Evolutionary conservation across 2,329 filamentous ascomycete genomes (phyloP), one percentile per base, ranked within the genome.

Genomic region (Alternaria ethzedia): DNA sequence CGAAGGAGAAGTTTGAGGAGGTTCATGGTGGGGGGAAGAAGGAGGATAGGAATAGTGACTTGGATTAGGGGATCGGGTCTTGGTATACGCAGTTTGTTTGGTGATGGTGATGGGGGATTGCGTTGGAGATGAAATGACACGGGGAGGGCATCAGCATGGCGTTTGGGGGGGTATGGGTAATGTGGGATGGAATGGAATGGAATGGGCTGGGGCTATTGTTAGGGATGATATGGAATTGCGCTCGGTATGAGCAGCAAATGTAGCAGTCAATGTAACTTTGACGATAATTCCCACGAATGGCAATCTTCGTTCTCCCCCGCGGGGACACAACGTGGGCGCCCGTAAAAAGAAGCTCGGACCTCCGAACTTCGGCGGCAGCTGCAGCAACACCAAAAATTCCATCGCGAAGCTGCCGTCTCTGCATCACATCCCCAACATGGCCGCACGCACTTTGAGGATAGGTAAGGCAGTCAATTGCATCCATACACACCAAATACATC

Each of bases 401-500:
- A 23, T 28, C 50, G 44, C 47, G 32, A 30, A 50, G n/a, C 63
- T 55, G 54, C 25, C 26, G 8, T 21, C 21, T 23, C 58, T 21
- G 41, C 63, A 64, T 28, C 51, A 68, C 64, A 71, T 59, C 62
- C 58, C 49, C 63, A 70, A 55, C 63, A 76, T 76, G 74, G 74
- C 74, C 54, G 72, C 72, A 61, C 74, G 74, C 59, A 76, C 74
- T 15, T 65, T 76, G 32, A 70, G 74, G 67, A 76, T 76, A 65
- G 74, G 73, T 75, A 68, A 20, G 46, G 7, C 12, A 7, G 0
- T 3, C 28, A 50, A 51, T 28, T n/a, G n/a, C n/a, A n/a, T n/a
- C n/a, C n/a, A n/a, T n/a, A n/a, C n/a, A n/a, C n/a, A n/a, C n/a
- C n/a, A n/a, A n/a, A n/a, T n/a, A n/a, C n/a, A n/a, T n/a, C n/a